These are phyloP conservation scores for Oxytropis ochrocephala DNA, from an alignment of 306 rosid species.

Conservation along the genomic window DNA sequence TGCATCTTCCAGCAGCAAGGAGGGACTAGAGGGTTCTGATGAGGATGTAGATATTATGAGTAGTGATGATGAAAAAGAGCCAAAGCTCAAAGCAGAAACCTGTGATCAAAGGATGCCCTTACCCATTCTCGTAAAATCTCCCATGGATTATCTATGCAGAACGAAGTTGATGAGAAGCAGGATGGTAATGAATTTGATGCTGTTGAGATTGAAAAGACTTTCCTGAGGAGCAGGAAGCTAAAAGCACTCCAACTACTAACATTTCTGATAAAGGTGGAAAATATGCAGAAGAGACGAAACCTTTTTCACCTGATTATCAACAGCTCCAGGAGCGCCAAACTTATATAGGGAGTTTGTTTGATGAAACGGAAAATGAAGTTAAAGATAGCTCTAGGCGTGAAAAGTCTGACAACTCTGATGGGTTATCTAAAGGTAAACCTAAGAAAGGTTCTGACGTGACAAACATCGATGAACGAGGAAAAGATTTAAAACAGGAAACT, in stretches of 20 bases:
- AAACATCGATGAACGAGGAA: constrained; percentile 45
- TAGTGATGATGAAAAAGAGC: constrained; percentile 93
- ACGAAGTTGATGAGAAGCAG: constrained; percentile 55
- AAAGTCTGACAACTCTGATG: constrained; percentile 66
- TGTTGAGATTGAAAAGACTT: constrained; percentile 64
- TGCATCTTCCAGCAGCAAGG: constrained; percentile 79
- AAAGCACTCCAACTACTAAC: constrained; percentile 25
- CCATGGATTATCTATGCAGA: constrained; percentile 46
- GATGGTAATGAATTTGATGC: constrained; percentile 58
- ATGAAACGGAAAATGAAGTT: constrained; percentile 46
- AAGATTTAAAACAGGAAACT: constrained; percentile 49
- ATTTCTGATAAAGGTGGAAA: constrained; percentile 30
- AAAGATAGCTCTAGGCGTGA: constrained; percentile 51
- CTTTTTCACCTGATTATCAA: constrained; percentile 43
- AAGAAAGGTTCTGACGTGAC: constrained; percentile 57
- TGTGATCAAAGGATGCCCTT: constrained; percentile 42
- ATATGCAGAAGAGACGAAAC: constrained; percentile 35
- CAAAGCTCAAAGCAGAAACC: constrained; percentile 49
- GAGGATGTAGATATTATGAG: constrained; percentile 96
- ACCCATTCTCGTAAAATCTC: constrained; percentile 43
- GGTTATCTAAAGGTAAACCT: constrained; percentile 49
- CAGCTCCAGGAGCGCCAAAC: constrained; percentile 53
- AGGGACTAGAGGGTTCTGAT: constrained; percentile 61
- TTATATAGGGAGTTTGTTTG: constrained; percentile 63
- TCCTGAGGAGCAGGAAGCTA: constrained; percentile 51